Base-by-base conservation (phyloP, 495 filamentous ascomycete species). In the Evernia prunastri region DNA sequence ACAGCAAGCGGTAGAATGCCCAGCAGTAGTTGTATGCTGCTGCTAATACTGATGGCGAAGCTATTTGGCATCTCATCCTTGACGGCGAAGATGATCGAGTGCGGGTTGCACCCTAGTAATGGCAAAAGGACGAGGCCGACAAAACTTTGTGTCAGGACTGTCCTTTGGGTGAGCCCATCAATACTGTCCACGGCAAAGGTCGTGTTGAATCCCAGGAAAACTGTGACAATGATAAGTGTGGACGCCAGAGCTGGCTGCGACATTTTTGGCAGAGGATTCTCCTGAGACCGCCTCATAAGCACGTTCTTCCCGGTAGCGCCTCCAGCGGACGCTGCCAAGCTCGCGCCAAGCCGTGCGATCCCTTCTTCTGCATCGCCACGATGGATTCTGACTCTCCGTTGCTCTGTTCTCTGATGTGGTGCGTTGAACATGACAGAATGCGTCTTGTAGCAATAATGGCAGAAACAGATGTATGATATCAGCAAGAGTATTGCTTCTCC, bases 131-230 rank as follows among this genome's bases (percentile, higher is more conserved):
- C 33, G 10, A 65, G 63, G 10, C 63, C 42, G 33, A 65, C 25
- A 29, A 61, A 65, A 8, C 40, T 56, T 23, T 54, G 57, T 20
- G 40, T 53, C 3, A 65, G 11, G 57, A 40, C 18, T 18, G 57
- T 60, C 25, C 42, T 40, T 27, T 61, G 58, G 39, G 42, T 61
- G 33, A 65, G 58, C 12, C 51, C 43, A 23, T 65, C 63, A 17
- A 65, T 65, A 40, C 63, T 65, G 20, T 65, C 47, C 13, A 60
- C 57, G 4, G 58, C 58, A 23, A 65, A 65, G 9, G 42, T 56
- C 18, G 57, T 39, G 25, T 40, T 40, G 27, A 65, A 61, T 25
- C 57, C 63, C 15, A 65, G 25, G 18, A 56, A 45, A 11, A 54
- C 29, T 2, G 47, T 53, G 43, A 40, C 29, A 25, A 65, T 45